phyloP scores from a whole-genome alignment of 495 filamentous ascomycete species.

The Pyrenula aspistea region DNA sequence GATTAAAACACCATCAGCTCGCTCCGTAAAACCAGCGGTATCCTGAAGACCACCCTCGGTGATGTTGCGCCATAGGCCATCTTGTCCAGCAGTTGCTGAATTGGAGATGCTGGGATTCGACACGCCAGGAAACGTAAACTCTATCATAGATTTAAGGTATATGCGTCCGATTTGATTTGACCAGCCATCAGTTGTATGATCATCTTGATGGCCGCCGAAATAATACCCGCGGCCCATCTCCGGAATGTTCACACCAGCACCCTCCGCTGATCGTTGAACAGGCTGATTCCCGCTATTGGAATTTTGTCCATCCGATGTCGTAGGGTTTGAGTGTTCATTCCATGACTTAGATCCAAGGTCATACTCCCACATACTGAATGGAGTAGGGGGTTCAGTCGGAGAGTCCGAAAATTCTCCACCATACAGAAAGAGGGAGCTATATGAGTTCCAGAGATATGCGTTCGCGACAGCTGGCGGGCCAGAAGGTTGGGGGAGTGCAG shows the following conservation, averaged over 20 bases:
- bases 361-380: conserved; percentile 55
- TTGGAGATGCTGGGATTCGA: conserved; percentile 41
- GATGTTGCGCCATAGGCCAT: conserved; percentile 55
- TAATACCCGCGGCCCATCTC: conserved; percentile 59
- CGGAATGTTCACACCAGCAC: conserved; percentile 55
- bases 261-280: conserved; percentile 55
- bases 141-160: conserved; percentile 62
- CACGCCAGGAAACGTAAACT: conserved; percentile 60
- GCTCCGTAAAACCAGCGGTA: conserved; percentile 49
- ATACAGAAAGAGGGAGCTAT: conserved; percentile 55
- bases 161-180: conserved; percentile 41
- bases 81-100: conserved; percentile 34
- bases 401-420: conserved; percentile 58
- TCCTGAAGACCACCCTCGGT: conserved; percentile 57
- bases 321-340: conserved; percentile 43
- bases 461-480: conserved; percentile 59
- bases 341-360: conserved; percentile 43
- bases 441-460: conserved; percentile 61
- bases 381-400: conserved; percentile 35
- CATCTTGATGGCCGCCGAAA: conserved; percentile 64
- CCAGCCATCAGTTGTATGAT: conserved; percentile 59
- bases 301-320: conserved; percentile 44
- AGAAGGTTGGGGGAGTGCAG: conserved; percentile 48
- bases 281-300: conserved; percentile 36
- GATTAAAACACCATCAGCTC: conserved; percentile 58